Base-by-base conservation (phyloP, 2,329 filamentous ascomycete species). In the Tricladium varicosporioides region DNA sequence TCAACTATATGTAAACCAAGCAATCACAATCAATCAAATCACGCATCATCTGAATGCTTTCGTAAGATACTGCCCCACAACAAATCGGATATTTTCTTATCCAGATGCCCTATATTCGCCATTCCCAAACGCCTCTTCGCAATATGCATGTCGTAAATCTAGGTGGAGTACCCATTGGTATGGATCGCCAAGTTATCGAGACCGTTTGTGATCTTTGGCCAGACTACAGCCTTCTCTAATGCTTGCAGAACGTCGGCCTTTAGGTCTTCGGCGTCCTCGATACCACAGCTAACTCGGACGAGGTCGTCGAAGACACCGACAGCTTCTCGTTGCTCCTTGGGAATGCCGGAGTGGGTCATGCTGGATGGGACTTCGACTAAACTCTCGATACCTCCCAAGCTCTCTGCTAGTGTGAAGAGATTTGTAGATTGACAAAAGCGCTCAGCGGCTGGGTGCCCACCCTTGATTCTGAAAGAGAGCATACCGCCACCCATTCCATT, bases 341-440 rank as follows among this genome's bases (percentile, higher is more conserved):
- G 94, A 64, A 99, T 99, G 58, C 93, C 94, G 19, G 92, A 90
- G 74, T 99, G 94, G 15, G 94, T 99, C 94, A 99, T 99, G 75
- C 86, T 90, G 67, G 89, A 90, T 18, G 94, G 94, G 2, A 99
- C 84, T 76, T 99, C 94, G 66, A 92, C 87, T 60, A 99, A 80
- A 69, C 84, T 89, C 82, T 99, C 94, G 48, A 99, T 88, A 54
- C 93, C 94, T 59, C 94, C 94, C 19, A 99, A 77, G 58, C 85
- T 91, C 80, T 99, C 94, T 31, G 94, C 94, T 5, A 99, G 81
- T 1, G 92, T 96, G 76, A 96, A 97, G 73, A 99, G 86, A 69
- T 85, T 85, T 45, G 92, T 97, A 58, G 82, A 77, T 74, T 94
- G 87, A 81, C 94, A 97, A 83, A 99, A 99, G 52, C 86, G 83